Percentiles rank a stretch among this genome's conserved stretches.
These are phyloP conservation scores for Malassezia sp. DNA, from an alignment of 1,284 basidiomycete genomes.

Conservation along the genomic window DNA sequence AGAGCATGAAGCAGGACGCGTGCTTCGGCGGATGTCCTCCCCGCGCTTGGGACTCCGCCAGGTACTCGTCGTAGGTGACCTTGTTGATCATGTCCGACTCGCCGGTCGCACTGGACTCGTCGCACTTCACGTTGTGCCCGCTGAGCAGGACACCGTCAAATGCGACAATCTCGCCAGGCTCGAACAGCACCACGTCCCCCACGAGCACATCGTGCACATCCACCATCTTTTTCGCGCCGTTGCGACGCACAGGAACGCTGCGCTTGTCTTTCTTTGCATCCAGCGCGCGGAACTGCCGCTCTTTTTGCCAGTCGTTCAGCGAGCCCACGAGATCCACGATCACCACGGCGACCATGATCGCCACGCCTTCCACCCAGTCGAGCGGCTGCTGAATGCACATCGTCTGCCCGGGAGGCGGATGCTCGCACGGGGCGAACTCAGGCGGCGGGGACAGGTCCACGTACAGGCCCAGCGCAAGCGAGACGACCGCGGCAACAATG, in stretches of 20 bases:
- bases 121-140: slow-evolving; percentile 88
- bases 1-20: slow-evolving; percentile 82
- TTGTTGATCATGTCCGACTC: slow-evolving; percentile 93
- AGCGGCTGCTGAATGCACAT: slow-evolving; percentile 41
- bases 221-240: slow-evolving; percentile 74
- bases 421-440: slow-evolving; percentile 49
- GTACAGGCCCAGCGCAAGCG: slow-evolving; percentile 85
- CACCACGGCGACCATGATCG: slow-evolving; percentile 77
- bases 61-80: slow-evolving; percentile 64
- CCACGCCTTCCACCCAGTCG: slow-evolving; percentile 97
- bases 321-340: slow-evolving; percentile 58
- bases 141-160: slow-evolving; percentile 87
- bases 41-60: slow-evolving; percentile 29
- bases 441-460: slow-evolving; percentile 71
- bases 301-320: slow-evolving; percentile 91
- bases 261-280: slow-evolving; percentile 95
- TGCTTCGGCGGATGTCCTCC: slow-evolving; percentile 52
- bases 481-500: slow-evolving; percentile 79
- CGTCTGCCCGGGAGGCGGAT: slow-evolving; percentile 39
- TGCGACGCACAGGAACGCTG: slow-evolving; percentile 77
- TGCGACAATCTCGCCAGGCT: slow-evolving; percentile 89
- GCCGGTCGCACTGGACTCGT: slow-evolving; percentile 90
- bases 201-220: slow-evolving; percentile 70
- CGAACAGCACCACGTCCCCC: slow-evolving; percentile 78
- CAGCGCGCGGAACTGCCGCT: slow-evolving; percentile 79